Conservation (phyloP, 2,329 filamentous ascomycete species). For the Colletotrichum sublineola region DNA sequence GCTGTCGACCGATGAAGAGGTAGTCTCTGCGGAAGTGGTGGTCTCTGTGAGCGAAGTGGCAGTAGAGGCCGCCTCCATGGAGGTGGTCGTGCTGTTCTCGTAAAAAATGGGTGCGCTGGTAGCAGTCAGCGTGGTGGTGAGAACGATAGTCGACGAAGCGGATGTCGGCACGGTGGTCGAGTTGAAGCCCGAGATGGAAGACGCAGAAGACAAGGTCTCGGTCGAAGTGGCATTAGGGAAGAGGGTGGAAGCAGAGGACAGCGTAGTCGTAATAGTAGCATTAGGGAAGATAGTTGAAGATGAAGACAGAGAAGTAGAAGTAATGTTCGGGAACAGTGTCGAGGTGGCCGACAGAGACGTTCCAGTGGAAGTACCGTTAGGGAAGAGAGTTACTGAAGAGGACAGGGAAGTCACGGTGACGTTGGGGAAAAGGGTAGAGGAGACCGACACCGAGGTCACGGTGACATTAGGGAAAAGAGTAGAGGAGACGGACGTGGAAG, state of each 20-base stretch:
- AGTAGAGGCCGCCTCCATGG: background rate
- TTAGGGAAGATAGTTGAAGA: constrained; percentile 24
- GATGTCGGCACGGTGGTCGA: background rate
- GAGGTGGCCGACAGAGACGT: background rate
- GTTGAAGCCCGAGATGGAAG: background rate
- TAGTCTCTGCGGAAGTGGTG: background rate
- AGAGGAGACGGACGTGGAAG: background rate
- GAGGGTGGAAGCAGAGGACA: background rate
- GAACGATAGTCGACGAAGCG: background rate
- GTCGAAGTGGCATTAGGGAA: constrained; percentile 22
- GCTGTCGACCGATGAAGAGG: background rate
- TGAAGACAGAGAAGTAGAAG: background rate
- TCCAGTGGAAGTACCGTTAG: constrained; percentile 7
- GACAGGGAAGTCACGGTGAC: background rate
- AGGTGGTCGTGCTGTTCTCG: background rate
- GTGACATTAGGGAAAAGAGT: constrained; percentile 3
- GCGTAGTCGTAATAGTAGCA: background rate
- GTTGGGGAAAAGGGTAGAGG: background rate
- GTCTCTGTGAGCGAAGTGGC: too few relatives aligned
- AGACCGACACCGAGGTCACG: background rate
- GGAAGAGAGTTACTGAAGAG: constrained; percentile 2
- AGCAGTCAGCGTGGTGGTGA: constrained; percentile 12
- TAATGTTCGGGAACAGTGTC: constrained; percentile 17
- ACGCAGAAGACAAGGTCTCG: background rate
- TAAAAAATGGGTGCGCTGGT: background rate